Evolutionary conservation across 2,329 filamentous ascomycete species (phyloP), one percentile per base, ranked within the genome.

Genomic region (Trichoderma aggressivum): DNA sequence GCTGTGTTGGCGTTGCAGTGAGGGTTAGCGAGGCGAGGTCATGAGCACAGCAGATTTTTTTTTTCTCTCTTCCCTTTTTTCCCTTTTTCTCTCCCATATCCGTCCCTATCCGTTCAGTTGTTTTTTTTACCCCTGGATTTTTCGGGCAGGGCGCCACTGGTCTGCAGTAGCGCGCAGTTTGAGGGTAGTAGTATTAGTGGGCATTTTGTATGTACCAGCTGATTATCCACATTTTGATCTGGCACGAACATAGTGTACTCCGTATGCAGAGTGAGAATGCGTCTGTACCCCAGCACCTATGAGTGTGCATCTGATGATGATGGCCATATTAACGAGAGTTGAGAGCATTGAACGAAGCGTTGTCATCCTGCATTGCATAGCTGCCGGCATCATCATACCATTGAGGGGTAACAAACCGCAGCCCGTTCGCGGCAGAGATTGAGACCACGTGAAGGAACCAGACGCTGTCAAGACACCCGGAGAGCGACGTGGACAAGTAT

Each of bases 1-100:
- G 90, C 93, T 2, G 87, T 94, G 75, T 81, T 97, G 79, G 91
- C 92, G 28, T 81, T 95, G 71, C 32, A 50, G 43, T 65, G 60
- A 70, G 50, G 16, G 18, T n/a, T 70, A 58, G 58, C 36, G 39
- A 70, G 56, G 11, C 14, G 21, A 24, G 50, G 66, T 62, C 66
- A 62, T 53, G 66, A 43, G 43, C 67, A 39, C 59, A 32, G 59
- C 59, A 62, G 70, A 30, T 8, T 71, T 59, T 58, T 21, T 59
- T 60, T 16, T 47, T 58, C 26, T 28, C 30, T 64, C 34, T 21
- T 28, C 24, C 11, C 24, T 21, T 24, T 67, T 30, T 55, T 63
- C 21, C 43, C n/a, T 36, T 60, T 16, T 32, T 58, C 18, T n/a
- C 34, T 66, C 34, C 24, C 63, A 28, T 34, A 24, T 21, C 47